Percentiles rank a stretch among this genome's conserved stretches.
These are phyloP conservation scores for Aspergillus chevalieri DNA, from an alignment of 2,329 filamentous ascomycete genomes.

Conservation along the genomic window DNA sequence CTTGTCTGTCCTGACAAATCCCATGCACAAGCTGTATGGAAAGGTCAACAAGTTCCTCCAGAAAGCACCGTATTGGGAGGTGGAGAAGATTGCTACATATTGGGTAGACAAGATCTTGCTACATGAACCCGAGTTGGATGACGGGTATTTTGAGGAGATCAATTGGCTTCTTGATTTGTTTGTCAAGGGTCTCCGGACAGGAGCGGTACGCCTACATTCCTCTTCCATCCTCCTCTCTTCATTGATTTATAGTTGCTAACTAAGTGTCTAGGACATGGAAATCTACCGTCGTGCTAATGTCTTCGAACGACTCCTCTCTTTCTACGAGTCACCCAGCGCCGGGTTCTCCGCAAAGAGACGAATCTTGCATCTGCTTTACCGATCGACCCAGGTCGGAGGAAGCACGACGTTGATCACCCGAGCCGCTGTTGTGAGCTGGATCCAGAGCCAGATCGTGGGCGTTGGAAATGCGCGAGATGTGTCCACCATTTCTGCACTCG, in stretches of 20 bases:
- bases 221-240: neutral
- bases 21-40: slow-evolving; percentile 74
- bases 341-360: slow-evolving; percentile 55
- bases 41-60: slow-evolving; percentile 84
- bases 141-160: slow-evolving; percentile 65
- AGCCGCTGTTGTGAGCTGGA: slow-evolving; percentile 68
- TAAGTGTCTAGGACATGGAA: slow-evolving; percentile 38
- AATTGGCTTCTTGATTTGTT: slow-evolving; percentile 69
- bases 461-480: slow-evolving; percentile 40
- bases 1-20: slow-evolving; percentile 65
- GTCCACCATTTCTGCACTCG: slow-evolving; percentile 49
- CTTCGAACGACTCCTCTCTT: slow-evolving; percentile 67
- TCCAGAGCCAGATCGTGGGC: slow-evolving; percentile 53
- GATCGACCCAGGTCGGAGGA: slow-evolving; percentile 62
- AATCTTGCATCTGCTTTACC: slow-evolving; percentile 57
- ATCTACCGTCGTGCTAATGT: slow-evolving; percentile 53
- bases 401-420: slow-evolving; percentile 76
- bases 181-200: slow-evolving; percentile 55
- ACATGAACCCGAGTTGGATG: slow-evolving; percentile 66
- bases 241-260: slow-evolving; percentile 6
- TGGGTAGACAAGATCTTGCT: slow-evolving; percentile 66
- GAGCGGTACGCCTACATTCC: slow-evolving; percentile 40
- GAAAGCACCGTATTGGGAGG: slow-evolving; percentile 67
- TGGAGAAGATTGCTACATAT: slow-evolving; percentile 50
- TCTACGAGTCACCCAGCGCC: slow-evolving; percentile 63